Evolutionary conservation across 345 rosid genomes (phyloP).

Genomic region (Clausena lansium): DNA sequence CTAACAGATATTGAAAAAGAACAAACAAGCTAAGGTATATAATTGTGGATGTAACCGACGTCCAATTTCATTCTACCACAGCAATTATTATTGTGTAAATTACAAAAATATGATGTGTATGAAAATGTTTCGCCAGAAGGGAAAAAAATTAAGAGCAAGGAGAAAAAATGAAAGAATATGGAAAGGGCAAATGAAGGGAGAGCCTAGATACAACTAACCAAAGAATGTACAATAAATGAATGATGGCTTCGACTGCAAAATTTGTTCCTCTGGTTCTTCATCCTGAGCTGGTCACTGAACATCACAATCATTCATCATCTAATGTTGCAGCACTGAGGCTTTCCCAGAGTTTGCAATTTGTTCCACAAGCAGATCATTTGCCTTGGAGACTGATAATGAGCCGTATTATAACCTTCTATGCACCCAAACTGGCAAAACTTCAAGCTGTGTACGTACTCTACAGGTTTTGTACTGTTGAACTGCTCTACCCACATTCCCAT

Average conservation of each 20-base stretch:
- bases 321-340: constrained; percentile 84
- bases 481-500: constrained; percentile 99
- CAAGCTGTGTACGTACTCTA: constrained; percentile 75
- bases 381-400: constrained; percentile 95
- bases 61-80: background rate
- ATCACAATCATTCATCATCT: constrained; percentile 38
- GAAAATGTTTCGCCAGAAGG: background rate
- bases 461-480: constrained; percentile 73
- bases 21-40: background rate
- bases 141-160: background rate
- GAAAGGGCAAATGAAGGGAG: background rate
- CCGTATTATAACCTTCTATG: constrained; percentile 77
- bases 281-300: background rate
- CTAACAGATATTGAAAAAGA: background rate
- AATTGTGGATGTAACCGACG: background rate
- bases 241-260: constrained; percentile 27
- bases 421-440: constrained; percentile 94
- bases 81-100: background rate
- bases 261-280: constrained; percentile 13
- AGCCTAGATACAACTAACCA: constrained; percentile 13
- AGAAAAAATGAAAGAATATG: constrained; percentile 19
- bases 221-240: constrained; percentile 14
- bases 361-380: constrained; percentile 96
- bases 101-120: background rate
- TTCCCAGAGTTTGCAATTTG: constrained; percentile 50